Evolutionary conservation across 352 stramenopile species (phyloP), one percentile per base, ranked within the genome.

Genomic region (Phytophthora cactorum): DNA sequence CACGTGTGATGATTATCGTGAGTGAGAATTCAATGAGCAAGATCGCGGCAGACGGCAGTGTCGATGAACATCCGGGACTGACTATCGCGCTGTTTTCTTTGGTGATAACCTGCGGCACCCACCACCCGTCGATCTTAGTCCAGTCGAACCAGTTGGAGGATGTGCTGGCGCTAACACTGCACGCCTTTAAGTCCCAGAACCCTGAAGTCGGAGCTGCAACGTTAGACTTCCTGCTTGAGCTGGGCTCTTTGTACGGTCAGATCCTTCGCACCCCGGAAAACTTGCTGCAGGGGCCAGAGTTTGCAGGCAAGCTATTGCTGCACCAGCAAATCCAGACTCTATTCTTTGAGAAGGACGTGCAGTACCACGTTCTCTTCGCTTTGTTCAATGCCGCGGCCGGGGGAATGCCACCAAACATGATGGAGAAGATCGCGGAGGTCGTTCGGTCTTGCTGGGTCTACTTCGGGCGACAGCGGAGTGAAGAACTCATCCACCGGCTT

Each of bases 261-360:
- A 82, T 92, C 41, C 66, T 90, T 64, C 79, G 84, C n/a, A 90
- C 73, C 7, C 86, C 86, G 5, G 38, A 68, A 4, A 66, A 78
- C 12, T 56, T 90, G 45, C 68, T 91, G 7, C 67, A 84, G 9
- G 76, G 65, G 0, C 49, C 70, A 8, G 84, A 89, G 45, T 77
- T 84, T 15, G 66, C 82, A 31, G 79, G 78, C 28, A 90, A 89
- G 27, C 49, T 91, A 12, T 63, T 79, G 49, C 72, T 93, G 22
- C 70, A 88, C 63, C 57, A 91, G 36, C 63, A 88, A 45, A 88
- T 93, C 65, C 82, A 82, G 32, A 81, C 76, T 22, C 61, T 93
- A n/a, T 89, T 92, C 65, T 91, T 92, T 55, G 84, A 91, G 41
- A 89, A 90, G 57, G 86, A 92, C 63, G 63, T 92, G 11, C 83